Evolutionary conservation across 805 yeast genomes (phyloP), one percentile per base, ranked within the genome.

Genomic region (Candida pini): DNA sequence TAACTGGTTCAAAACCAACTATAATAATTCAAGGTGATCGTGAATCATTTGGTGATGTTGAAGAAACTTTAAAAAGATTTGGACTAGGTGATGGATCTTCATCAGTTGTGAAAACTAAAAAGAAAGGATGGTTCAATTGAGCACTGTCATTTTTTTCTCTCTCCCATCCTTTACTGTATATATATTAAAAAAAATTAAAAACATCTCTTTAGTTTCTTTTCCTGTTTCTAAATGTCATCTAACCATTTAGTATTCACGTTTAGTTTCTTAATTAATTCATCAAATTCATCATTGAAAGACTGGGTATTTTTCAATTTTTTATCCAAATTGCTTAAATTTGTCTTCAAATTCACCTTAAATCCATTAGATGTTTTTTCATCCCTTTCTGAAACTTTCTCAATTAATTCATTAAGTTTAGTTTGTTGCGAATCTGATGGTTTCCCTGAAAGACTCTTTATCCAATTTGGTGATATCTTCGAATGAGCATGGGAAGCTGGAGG

Each of bases 11-110:
- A 18, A 67, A 64, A 40, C 92, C 97, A n/a, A 83, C 96, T 1
- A 67, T 88, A 20, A 92, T 88, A 6, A 75, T 87, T 68, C 95
- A 87, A 66, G 97, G 97, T 35, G 78, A 82, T 34, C 73, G 94
- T 51, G 88, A 78, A 28, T 63, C 75, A 9, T 87, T 89, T 59
- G 97, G 97, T 9, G 96, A 92, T 56, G 78, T 90, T 14, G 74
- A 74, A 17, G 71, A 62, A 9, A 76, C 79, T 17, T 63, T 86
- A 41, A 68, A 67, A 38, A 68, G 72, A 38, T 85, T 80, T 51
- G 97, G 96, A 0, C 64, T 89, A 41, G 95, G 95, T 6, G 28
- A 19, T 5, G 28, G 31, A 3, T 15, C 35, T 16, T 5, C 18
- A 6, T 5, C 6, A 2, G 30, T 4, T 21, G 26, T 26, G 9